Evolutionary conservation across 768 basidiomycete genomes (phyloP).

Genomic region (Kockovaella imperatae): DNA sequence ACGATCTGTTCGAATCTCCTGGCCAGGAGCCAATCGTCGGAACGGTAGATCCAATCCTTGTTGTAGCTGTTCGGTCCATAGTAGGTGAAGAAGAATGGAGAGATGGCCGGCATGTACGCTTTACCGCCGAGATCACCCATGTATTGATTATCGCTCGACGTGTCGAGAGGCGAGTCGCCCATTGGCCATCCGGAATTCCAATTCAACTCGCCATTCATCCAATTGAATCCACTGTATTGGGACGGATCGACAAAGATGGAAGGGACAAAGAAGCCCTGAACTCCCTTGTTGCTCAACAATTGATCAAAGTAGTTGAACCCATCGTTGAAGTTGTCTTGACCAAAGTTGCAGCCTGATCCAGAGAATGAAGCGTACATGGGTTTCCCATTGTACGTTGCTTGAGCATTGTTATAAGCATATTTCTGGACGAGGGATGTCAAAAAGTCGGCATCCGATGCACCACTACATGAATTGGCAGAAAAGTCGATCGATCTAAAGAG

Average conservation of each 20-base stretch:
- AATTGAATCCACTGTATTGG: slow-evolving; percentile 43
- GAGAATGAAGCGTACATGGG: slow-evolving; percentile 44
- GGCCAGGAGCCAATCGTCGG: slow-evolving; percentile 44
- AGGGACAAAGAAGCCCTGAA: slow-evolving; percentile 16
- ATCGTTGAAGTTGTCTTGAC: slow-evolving; percentile 25
- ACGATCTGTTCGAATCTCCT: slow-evolving; percentile 44
- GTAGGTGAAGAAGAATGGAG: slow-evolving; percentile 46
- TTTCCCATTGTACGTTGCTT: slow-evolving; percentile 41
- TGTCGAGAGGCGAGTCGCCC: slow-evolving; percentile 46
- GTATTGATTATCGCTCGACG: slow-evolving; percentile 24
- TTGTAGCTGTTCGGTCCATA: slow-evolving; percentile 37
- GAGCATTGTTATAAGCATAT: slow-evolving; percentile 30
- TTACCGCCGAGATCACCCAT: slow-evolving; percentile 33
- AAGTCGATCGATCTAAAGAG: slow-evolving; percentile 36
- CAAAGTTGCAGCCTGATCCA: slow-evolving; percentile 45
- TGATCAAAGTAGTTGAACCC: slow-evolving; percentile 38
- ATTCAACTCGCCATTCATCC: slow-evolving; percentile 44
- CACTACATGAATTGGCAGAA: slow-evolving; percentile 30
- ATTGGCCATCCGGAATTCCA: slow-evolving; percentile 79
- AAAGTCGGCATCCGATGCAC: slow-evolving; percentile 19
- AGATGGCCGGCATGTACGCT: slow-evolving; percentile 43
- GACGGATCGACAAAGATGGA: slow-evolving; percentile 24
- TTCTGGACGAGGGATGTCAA: slow-evolving; percentile 26
- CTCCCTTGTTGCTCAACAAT: slow-evolving; percentile 5
- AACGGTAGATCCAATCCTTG: slow-evolving; percentile 46